Base-by-base conservation (phyloP, 768 basidiomycete genomes). In the Hygrocybe coccinea region DNA sequence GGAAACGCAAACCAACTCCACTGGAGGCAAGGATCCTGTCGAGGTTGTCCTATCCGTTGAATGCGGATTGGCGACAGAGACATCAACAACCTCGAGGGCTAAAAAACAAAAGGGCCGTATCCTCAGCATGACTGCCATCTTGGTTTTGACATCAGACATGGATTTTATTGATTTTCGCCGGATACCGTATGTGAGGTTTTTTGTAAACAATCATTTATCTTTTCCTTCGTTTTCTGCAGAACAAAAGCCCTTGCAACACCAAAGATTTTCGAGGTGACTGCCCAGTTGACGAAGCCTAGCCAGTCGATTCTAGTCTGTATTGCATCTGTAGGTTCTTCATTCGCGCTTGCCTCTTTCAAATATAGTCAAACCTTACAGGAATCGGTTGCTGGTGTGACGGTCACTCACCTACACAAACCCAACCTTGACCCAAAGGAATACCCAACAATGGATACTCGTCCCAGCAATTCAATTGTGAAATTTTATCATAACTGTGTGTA, bases 101-200 rank as follows among this genome's bases (percentile, higher is more conserved):
- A 84, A 79, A 61, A 81, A 78, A 62, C 65, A 68, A 2, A 80
- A 77, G 60, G 64, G 66, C 52, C 67, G 72, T n/a, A 67, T 67
- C 45, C 67, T 71, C 6, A 82, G 85, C 58, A 85, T 83, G 77
- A 89, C 91, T 0, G 75, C 80, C 25, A 74, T 93, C n/a, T 69
- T 92, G 41, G 85, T 86, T 3, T 46, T 89, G 37, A 89, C 86
- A 0, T 91, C 89, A 1, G 91, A 92, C 65, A 69, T 82, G 62
- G 77, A 80, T 21, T 83, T 86, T 50, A 68, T 95, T 55, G 89
- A 92, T 64, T 93, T 87, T 65, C 84, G 91, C 29, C 81, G 88
- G 19, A 88, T 89, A 43, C 75, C 79, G 92, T 92, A 61, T 59
- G 75, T 67, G 11, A 15, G n/a, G 41, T 33, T n/a, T 34, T 54